Evolutionary conservation across 2,329 filamentous ascomycete species (phyloP), one percentile per base, ranked within the genome.

Genomic region (Arthrobotrys megalospora): DNA sequence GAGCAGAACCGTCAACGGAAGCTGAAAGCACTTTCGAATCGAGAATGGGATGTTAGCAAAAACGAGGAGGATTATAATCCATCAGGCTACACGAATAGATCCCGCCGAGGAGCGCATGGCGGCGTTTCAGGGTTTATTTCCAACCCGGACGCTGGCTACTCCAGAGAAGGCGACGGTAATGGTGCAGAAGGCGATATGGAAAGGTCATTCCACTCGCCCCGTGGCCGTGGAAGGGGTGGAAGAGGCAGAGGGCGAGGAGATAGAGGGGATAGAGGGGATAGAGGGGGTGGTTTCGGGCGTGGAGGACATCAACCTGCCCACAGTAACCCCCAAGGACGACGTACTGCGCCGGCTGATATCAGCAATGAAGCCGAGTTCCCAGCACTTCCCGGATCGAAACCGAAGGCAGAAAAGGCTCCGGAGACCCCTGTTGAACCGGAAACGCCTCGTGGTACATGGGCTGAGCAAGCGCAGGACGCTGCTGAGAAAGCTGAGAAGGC

Each of bases 1-100:
- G 88, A 87, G 24, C 87, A 86, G 80, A 91, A 91, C 81, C 83
- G 89, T 7, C 88, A 90, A 83, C 84, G 89, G 63, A 91, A 91
- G 82, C 85, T 91, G 19, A 88, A 88, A 80, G 89, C 89, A 0
- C 87, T 90, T 84, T 86, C 86, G 34, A 84, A 86, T 34, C 84
- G 85, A 50, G 86, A 85, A 79, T 91, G 89, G 89, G 89, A 90
- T 75, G 86, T 88, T 81, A 89, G 88, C 47, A 90, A 90, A 83
- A 84, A 83, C 10, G 84, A 86, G 73, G 81, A 82, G 48, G 81
- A 82, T 48, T 82, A 81, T 45, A 82, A 81, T 52, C 81, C 81
- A 16, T 77, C 76, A 34, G 76, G 70, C 50, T 76, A 80, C 53
- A 79, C 71, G 8, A 78, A 76, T 32, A 72, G 80, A n/a, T 80